These are phyloP conservation scores for Ruellia speciosa DNA, from an alignment of 305 asterid species.

Conservation along the genomic window DNA sequence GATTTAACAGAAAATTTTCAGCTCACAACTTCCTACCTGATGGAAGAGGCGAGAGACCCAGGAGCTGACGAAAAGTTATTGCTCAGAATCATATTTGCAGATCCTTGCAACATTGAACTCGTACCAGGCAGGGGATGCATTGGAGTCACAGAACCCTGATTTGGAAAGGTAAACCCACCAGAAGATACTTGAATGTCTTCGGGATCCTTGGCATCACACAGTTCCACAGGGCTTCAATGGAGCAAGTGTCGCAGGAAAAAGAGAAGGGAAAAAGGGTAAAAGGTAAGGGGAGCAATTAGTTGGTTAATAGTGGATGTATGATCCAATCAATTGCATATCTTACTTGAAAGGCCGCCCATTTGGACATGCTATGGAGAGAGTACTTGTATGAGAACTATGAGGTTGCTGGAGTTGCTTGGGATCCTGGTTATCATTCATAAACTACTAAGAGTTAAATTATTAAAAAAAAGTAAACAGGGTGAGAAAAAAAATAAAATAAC, in stretches of 20 bases:
- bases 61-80: constrained; percentile 48
- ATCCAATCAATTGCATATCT: constrained; percentile 22
- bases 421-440: constrained; percentile 42
- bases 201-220: constrained; percentile 54
- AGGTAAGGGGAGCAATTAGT: not conserved
- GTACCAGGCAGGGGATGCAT: constrained; percentile 40
- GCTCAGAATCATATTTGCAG: constrained; percentile 44
- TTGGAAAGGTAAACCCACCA: constrained; percentile 22
- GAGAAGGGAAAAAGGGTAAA: not conserved
- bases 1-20: constrained; percentile 8
- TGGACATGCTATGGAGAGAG: constrained; percentile 57
- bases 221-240: constrained; percentile 59
- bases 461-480: not conserved
- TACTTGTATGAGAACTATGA: constrained; percentile 57
- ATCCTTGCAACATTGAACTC: constrained; percentile 36
- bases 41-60: constrained; percentile 37
- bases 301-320: constrained; percentile 2
- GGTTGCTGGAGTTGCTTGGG: constrained; percentile 57
- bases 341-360: constrained; percentile 65
- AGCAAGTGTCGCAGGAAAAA: constrained; percentile 16
- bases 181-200: constrained; percentile 49
- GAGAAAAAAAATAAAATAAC: too few relatives aligned
- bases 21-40: constrained; percentile 38
- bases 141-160: constrained; percentile 35
- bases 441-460: not conserved